phyloP scores from a whole-genome alignment of 306 rosid species.

The Cercis canadensis region DNA sequence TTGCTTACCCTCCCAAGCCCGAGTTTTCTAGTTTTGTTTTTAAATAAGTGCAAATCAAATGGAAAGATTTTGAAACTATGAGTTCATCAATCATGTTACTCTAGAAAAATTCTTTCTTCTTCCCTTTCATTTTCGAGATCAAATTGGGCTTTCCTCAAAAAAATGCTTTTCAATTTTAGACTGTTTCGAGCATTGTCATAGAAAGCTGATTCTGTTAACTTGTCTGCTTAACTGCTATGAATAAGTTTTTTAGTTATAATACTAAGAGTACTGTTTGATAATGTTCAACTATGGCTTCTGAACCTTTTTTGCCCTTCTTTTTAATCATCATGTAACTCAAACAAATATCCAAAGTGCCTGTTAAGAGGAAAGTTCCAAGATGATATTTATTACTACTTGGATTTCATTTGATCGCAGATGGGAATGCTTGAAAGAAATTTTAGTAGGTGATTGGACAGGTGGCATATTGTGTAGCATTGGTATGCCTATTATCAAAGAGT shows the following conservation, averaged over 20 bases:
- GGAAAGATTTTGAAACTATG: background rate
- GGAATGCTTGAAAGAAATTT: conserved; percentile 86
- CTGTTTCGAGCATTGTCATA: background rate
- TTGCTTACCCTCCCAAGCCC: background rate
- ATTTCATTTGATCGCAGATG: conserved; percentile 62
- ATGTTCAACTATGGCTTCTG: background rate
- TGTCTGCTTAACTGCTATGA: background rate
- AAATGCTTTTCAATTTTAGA: background rate
- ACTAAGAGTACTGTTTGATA: background rate
- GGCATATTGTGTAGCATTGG: conserved; percentile 92
- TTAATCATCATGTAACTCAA: background rate
- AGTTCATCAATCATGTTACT: too few relatives aligned
- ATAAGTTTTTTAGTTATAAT: background rate
- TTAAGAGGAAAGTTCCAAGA: background rate
- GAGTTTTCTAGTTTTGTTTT: background rate
- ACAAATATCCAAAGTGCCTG: background rate
- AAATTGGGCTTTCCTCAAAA: too few relatives aligned
- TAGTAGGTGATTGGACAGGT: conserved; percentile 89
- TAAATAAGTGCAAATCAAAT: background rate
- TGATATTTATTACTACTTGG: background rate
- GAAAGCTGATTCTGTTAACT: background rate
- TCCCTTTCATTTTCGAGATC: too few relatives aligned
- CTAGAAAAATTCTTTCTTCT: too few relatives aligned
- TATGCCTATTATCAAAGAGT: conserved; percentile 85
- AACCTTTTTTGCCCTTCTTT: background rate